A percentile compares a stretch with the other conserved stretches of the same genome.
Evolutionary conservation across 306 rosid species (phyloP).

Genomic region (Mimosa bimucronata): DNA sequence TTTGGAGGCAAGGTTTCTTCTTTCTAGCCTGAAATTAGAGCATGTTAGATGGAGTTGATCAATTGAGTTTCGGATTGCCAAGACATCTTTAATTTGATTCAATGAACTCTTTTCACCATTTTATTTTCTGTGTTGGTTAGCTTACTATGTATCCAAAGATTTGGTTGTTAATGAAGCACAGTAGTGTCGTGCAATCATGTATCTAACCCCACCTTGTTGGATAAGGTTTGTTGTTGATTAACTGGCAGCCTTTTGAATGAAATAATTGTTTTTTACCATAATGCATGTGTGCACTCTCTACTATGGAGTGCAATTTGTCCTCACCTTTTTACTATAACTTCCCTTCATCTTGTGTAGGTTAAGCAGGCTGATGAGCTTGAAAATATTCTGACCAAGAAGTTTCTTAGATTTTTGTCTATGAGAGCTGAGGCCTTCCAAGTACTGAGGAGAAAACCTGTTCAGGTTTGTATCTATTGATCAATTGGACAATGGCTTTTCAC

Average conservation of each 20-base stretch:
- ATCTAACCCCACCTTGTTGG: no score
- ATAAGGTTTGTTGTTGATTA: background rate
- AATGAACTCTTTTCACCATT: slow-evolving; percentile 18
- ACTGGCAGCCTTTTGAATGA: slow-evolving; percentile 19
- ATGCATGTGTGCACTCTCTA: background rate
- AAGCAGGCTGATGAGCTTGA: slow-evolving; percentile 98
- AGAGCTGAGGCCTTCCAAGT: slow-evolving; percentile 99
- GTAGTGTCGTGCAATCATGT: no score
- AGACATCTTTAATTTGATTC: slow-evolving; percentile 16
- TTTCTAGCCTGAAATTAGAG: background rate
- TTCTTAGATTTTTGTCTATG: slow-evolving; percentile 95
- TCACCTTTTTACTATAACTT: background rate
- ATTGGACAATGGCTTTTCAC: background rate
- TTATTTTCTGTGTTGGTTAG: slow-evolving; percentile 6
- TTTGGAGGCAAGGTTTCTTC: slow-evolving; percentile 19
- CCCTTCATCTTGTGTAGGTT: slow-evolving; percentile 62
- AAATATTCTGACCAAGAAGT: slow-evolving; percentile 91
- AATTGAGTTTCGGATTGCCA: slow-evolving; percentile 5
- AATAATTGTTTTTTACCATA: slow-evolving; percentile 9
- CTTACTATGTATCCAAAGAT: background rate
- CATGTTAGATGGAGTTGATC: slow-evolving; percentile 25
- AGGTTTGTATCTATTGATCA: slow-evolving; percentile 54
- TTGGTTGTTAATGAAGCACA: background rate
- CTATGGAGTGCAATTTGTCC: slow-evolving; percentile 15
- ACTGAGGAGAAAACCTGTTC: slow-evolving; percentile 91